These are phyloP conservation scores for Piromyces finnis DNA, from an alignment of 192 early-diverging fungal species.

Conservation along the genomic window DNA sequence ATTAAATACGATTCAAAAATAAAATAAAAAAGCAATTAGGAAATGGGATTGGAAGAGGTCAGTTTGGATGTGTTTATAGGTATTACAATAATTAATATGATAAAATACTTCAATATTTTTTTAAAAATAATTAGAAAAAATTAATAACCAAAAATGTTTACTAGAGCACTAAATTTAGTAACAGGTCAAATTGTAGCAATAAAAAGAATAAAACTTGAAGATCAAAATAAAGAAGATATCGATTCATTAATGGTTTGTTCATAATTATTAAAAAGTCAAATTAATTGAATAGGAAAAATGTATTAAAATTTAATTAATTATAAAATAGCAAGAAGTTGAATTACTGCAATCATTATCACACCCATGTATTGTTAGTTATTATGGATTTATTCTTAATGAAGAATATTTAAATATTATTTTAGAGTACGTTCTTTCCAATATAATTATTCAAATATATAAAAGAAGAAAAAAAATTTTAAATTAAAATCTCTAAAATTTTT, in stretches of 20 bases:
- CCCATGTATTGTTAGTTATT: slow-evolving; percentile 67
- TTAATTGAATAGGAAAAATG: no score
- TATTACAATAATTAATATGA: no score
- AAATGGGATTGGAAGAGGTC: slow-evolving; percentile 75
- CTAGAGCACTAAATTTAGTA: slow-evolving; percentile 59
- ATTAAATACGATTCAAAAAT: no score
- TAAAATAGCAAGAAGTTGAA: slow-evolving; percentile 47
- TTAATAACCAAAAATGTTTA: no score
- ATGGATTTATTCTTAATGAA: slow-evolving; percentile 56
- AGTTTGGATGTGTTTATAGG: slow-evolving; percentile 77
- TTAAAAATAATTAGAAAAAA: no score
- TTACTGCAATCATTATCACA: slow-evolving; percentile 69
- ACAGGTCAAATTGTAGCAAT: slow-evolving; percentile 72
- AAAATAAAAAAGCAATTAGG: slow-evolving; percentile 56
- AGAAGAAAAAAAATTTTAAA: neutral
- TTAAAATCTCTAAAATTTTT: no score
- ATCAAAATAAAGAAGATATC: slow-evolving; percentile 38
- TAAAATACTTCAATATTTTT: no score
- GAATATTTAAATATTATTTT: slow-evolving; percentile 65
- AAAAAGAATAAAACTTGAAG: slow-evolving; percentile 63
- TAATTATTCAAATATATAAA: no score
- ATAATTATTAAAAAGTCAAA: neutral
- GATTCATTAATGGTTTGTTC: slow-evolving; percentile 50
- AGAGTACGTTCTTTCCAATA: slow-evolving; percentile 18
- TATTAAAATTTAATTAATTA: neutral